Conservation (phyloP, 257 asterid genomes). For the Solanum boliviense region DNA sequence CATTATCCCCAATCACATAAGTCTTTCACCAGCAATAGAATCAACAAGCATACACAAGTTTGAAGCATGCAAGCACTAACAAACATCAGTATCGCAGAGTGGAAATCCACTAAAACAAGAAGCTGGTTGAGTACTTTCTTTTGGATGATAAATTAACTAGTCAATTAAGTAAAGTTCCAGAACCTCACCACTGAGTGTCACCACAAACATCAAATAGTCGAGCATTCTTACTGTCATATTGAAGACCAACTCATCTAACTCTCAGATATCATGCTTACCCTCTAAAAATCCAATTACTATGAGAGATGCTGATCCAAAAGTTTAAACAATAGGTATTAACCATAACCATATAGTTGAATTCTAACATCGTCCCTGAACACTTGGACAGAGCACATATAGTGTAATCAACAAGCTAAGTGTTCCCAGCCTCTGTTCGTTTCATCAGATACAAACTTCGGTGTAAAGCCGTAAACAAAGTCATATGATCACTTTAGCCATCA, state of each 20-base stretch:
- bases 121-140: not conserved
- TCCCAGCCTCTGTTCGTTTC: not conserved
- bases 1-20: not conserved
- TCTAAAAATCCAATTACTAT: not conserved
- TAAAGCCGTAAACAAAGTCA: not conserved
- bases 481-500: not conserved
- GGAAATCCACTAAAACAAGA: not conserved
- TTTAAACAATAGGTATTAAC: not conserved
- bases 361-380: not conserved
- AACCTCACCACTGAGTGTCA: not conserved
- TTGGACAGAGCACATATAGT: not conserved
- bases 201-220: not conserved
- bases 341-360: not conserved
- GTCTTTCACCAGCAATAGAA: not conserved
- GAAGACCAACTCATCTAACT: not conserved
- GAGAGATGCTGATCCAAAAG: not conserved
- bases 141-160: not conserved
- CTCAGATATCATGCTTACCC: not conserved
- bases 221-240: not conserved
- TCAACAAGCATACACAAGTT: not conserved
- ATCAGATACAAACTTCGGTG: not conserved
- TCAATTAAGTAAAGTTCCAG: not conserved
- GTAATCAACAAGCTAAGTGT: not conserved
- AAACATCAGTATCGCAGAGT: not conserved
- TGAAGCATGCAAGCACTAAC: not conserved